phyloP scores from a whole-genome alignment of 257 asterid genomes.

The Scutellaria barbata region DNA sequence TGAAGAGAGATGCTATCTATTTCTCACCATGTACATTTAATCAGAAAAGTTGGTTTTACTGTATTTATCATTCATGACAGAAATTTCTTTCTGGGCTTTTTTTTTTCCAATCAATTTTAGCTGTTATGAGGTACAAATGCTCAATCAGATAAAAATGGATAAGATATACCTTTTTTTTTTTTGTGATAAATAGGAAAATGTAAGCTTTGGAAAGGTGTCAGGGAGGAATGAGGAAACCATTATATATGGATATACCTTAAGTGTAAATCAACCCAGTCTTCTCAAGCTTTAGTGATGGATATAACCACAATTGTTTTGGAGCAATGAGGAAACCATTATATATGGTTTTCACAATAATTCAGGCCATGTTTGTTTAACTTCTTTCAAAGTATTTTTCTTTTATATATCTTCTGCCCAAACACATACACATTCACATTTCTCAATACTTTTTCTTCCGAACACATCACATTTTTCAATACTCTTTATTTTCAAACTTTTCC shows the following conservation, averaged over 20 bases:
- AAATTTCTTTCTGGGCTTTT: not conserved
- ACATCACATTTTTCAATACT: too few relatives aligned
- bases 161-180: not conserved
- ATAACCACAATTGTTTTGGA: constrained; percentile 11
- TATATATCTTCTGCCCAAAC: too few relatives aligned
- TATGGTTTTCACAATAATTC: not conserved
- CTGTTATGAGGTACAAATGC: constrained; percentile 11
- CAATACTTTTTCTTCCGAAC: too few relatives aligned
- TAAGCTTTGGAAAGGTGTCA: not conserved
- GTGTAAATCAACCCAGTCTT: constrained; percentile 12
- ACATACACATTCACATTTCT: too few relatives aligned
- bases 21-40: not conserved
- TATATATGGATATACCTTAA: too few relatives aligned
- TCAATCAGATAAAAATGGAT: constrained; percentile 6
- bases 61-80: constrained; percentile 17
- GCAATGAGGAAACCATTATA: not conserved
- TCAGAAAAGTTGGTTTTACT: constrained; percentile 7
- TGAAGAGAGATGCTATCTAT: not conserved
- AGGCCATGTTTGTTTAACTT: too few relatives aligned
- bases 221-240: too few relatives aligned
- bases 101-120: constrained; percentile 1
- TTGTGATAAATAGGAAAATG: not conserved
- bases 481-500: too few relatives aligned
- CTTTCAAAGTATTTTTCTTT: too few relatives aligned
- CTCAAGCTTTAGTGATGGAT: not conserved